These are phyloP conservation scores for Leishmania amazonensis DNA, from an alignment of 208 protist species.

Conservation along the genomic window DNA sequence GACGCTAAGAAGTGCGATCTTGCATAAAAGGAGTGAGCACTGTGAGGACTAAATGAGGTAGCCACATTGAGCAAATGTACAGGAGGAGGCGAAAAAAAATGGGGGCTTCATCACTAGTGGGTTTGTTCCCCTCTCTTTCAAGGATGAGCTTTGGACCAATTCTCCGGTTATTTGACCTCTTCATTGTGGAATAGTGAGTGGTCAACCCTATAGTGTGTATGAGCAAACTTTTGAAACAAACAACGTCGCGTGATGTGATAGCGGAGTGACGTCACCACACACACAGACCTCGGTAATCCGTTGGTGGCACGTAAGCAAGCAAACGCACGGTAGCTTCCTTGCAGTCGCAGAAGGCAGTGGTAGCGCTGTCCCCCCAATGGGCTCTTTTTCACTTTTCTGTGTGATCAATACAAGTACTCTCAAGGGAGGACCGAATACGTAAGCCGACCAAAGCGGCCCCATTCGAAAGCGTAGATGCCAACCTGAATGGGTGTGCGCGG, in stretches of 20 bases:
- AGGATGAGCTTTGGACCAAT: neutral
- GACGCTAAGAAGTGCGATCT: neutral
- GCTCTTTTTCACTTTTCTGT: neutral
- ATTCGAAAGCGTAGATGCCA: conserved; percentile 76
- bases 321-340: conserved; percentile 1
- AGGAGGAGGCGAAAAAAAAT: conserved; percentile 5
- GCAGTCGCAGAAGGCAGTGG: neutral
- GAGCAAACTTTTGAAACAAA: neutral
- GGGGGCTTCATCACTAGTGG: neutral
- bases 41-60: neutral
- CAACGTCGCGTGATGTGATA: neutral
- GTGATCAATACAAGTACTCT: neutral
- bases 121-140: neutral
- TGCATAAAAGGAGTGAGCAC: neutral
- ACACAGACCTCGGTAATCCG: neutral
- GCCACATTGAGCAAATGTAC: neutral
- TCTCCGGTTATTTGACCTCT: neutral
- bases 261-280: neutral
- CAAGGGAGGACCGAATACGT: conserved; percentile 35
- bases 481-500: conserved; percentile 45
- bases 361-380: neutral
- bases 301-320: conserved; percentile 9
- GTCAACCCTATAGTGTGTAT: neutral
- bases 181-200: neutral
- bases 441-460: conserved; percentile 56